A percentile compares a stretch with the other conserved stretches of the same genome.
Conservation (phyloP, 257 asterid species). For the Ilex asprella region DNA sequence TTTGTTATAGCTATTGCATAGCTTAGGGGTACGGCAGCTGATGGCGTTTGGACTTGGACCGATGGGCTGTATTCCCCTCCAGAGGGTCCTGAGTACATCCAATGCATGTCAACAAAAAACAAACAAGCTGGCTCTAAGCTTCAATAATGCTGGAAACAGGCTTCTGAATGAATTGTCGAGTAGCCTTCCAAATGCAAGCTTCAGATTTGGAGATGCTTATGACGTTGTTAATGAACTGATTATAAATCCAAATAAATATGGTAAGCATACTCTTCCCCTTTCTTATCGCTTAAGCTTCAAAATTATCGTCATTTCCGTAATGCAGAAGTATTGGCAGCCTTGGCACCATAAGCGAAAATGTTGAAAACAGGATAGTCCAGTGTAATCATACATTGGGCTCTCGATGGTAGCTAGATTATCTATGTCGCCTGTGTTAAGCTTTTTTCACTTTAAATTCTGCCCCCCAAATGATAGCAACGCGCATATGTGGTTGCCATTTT, state of each 20-base stretch:
- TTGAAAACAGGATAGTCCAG: too few relatives aligned
- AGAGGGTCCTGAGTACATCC: slow-evolving; percentile 58
- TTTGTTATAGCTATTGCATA: slow-evolving; percentile 43
- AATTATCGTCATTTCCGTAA: too few relatives aligned
- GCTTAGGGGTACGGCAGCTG: slow-evolving; percentile 60
- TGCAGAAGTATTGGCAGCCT: too few relatives aligned
- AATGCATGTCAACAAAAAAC: slow-evolving; percentile 74
- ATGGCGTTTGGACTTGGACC: slow-evolving; percentile 93
- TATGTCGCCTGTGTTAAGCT: too few relatives aligned
- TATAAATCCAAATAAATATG: slow-evolving; percentile 51
- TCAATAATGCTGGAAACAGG: slow-evolving; percentile 44
- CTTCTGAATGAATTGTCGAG: slow-evolving; percentile 34
- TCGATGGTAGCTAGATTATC: too few relatives aligned
- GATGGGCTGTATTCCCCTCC: slow-evolving; percentile 96
- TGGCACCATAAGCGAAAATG: too few relatives aligned
- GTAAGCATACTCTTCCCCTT: slow-evolving; percentile 22
- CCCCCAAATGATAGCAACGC: too few relatives aligned
- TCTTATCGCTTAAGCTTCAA: too few relatives aligned
- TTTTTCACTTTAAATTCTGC: too few relatives aligned
- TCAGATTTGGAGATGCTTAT: slow-evolving; percentile 76
- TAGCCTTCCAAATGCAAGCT: slow-evolving; percentile 60
- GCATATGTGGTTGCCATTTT: too few relatives aligned
- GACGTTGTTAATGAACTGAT: slow-evolving; percentile 75
- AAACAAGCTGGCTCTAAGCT: slow-evolving; percentile 53
- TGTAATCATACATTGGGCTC: too few relatives aligned